Percentiles rank a stretch among this genome's conserved stretches.
phyloP scores from a whole-genome alignment of 2,329 filamentous ascomycete genomes.

The Coniochaeta ligniaria region DNA sequence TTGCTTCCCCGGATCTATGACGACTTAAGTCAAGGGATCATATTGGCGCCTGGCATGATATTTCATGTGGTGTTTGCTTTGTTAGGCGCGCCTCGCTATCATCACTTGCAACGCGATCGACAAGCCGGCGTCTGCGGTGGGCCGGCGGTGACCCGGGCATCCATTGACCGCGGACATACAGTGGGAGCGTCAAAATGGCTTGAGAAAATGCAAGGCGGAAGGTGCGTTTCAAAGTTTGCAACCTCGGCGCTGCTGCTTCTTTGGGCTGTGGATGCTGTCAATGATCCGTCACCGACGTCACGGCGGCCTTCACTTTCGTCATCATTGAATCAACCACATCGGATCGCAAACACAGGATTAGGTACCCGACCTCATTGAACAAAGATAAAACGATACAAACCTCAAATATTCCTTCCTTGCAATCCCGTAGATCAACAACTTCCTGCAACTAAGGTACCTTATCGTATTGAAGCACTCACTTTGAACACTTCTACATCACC shows the following conservation, averaged over 20 bases:
- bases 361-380: neutral
- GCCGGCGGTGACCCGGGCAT: neutral
- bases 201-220: neutral
- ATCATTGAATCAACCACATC: constrained; percentile 4
- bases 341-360: constrained; percentile 2
- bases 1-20: neutral
- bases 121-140: neutral
- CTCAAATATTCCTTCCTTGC: neutral
- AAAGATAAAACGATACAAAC: neutral
- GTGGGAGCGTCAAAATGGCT: neutral
- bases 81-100: neutral
- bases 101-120: neutral
- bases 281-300: neutral
- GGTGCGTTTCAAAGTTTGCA: neutral
- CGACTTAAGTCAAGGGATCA: neutral
- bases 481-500: neutral
- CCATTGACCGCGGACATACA: no score
- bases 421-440: neutral
- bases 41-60: neutral
- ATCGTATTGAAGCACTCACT: no score
- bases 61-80: neutral
- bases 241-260: neutral
- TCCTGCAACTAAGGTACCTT: no score
- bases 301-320: neutral
- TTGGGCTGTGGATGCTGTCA: neutral